A percentile compares a stretch with the other conserved stretches of the same genome.
phyloP scores from a whole-genome alignment of 176 grass and related monocot species.

The Chrysopogon serrulatus region DNA sequence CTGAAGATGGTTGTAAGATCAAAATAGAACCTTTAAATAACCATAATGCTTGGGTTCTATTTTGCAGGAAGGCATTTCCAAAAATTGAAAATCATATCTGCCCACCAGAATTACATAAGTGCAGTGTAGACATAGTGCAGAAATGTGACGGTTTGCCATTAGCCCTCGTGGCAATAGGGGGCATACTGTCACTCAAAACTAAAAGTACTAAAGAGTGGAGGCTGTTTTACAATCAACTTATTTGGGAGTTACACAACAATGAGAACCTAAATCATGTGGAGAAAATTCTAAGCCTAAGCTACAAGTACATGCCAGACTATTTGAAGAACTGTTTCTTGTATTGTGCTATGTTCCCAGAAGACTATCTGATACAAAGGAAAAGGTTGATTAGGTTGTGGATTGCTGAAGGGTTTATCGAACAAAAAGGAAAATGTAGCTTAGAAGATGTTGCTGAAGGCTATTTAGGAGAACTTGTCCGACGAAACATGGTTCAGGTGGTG shows the following conservation, averaged over 20 bases:
- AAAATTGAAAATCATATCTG: conserved; percentile 10
- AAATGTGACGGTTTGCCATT: conserved; percentile 48
- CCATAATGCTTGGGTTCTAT: conserved; percentile 22
- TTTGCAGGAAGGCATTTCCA: conserved; percentile 34
- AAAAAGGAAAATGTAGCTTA: too few species aligned
- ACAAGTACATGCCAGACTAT: too few species aligned
- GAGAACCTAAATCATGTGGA: too few species aligned
- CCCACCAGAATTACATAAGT: too few species aligned
- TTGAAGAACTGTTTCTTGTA: too few species aligned
- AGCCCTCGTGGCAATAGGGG: conserved; percentile 43
- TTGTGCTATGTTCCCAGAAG: too few species aligned
- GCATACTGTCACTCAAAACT: conserved; percentile 5
- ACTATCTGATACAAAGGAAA: too few species aligned
- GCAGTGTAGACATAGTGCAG: conserved; percentile 7
- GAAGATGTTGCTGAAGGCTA: conserved; percentile 61
- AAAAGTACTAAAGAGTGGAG: conserved; percentile 15
- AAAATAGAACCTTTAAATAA: conserved; percentile 1
- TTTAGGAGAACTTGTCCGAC: conserved; percentile 16
- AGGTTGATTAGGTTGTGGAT: too few species aligned
- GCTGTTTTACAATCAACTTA: too few species aligned
- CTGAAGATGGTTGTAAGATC: conserved; percentile 19
- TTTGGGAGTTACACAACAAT: too few species aligned
- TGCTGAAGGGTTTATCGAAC: too few species aligned
- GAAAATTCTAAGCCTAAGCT: too few species aligned
- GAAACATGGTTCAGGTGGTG: conserved; percentile 46